These are phyloP conservation scores for Cardamine occulta DNA, from an alignment of 345 rosid species.

Conservation along the genomic window DNA sequence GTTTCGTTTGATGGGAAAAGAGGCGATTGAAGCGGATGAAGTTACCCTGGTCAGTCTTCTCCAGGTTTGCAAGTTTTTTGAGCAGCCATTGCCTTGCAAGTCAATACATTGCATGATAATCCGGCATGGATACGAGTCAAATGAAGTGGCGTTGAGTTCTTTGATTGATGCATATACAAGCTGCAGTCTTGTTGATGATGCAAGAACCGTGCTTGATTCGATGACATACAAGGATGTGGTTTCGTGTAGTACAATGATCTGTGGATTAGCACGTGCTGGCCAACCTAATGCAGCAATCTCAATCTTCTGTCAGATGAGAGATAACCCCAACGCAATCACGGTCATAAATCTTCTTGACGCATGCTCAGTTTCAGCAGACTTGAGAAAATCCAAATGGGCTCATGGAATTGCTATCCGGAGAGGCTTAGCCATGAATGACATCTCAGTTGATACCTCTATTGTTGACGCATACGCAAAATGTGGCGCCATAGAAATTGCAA, in stretches of 20 bases:
- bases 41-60: conserved; percentile 63
- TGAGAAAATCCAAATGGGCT: conserved; percentile 63
- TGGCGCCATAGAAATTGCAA: conserved; percentile 55
- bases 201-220: conserved; percentile 51
- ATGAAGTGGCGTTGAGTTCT: conserved; percentile 51
- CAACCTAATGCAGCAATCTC: conserved; percentile 58
- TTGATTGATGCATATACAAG: conserved; percentile 69
- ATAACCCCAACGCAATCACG: conserved; percentile 52
- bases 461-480: conserved; percentile 75
- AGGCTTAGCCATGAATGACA: conserved; percentile 52
- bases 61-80: conserved; percentile 58
- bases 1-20: conserved; percentile 53
- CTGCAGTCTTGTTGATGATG: conserved; percentile 51
- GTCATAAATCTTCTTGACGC: conserved; percentile 63
- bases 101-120: conserved; percentile 60
- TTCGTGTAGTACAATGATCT: conserved; percentile 75
- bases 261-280: conserved; percentile 58
- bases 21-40: conserved; percentile 51
- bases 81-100: conserved; percentile 52
- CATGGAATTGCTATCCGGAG: conserved; percentile 71
- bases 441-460: conserved; percentile 63
- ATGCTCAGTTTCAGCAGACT: conserved; percentile 62
- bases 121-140: conserved; percentile 50
- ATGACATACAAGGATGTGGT: conserved; percentile 53
- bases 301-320: conserved; percentile 58